Evolutionary conservation across 257 asterid genomes (phyloP).

Genomic region (Anisodus acutangulus): DNA sequence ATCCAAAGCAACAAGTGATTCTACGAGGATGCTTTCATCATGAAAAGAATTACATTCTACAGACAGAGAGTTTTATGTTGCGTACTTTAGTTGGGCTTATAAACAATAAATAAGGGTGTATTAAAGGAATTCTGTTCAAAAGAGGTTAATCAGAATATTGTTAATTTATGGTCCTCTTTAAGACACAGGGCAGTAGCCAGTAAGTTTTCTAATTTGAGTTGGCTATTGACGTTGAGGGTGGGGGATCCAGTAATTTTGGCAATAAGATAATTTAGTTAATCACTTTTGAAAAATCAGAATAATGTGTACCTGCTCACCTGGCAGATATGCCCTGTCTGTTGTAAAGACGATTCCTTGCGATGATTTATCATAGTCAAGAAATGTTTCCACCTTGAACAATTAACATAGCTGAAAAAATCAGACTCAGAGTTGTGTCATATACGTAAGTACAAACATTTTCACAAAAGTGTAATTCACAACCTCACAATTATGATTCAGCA

Average conservation of each 20-base stretch:
- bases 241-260: not conserved
- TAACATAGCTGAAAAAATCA: conserved; percentile 33
- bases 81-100: not conserved
- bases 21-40: conserved; percentile 7
- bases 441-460: conserved; percentile 25
- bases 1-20: conserved; percentile 10
- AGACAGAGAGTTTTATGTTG: not conserved
- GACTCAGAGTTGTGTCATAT: conserved; percentile 28
- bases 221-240: not conserved
- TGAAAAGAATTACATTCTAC: not conserved
- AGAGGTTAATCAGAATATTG: conserved; percentile 16
- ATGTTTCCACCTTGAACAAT: conserved; percentile 70
- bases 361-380: conserved; percentile 87
- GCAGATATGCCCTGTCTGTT: conserved; percentile 90
- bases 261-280: not conserved
- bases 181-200: not conserved
- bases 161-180: not conserved
- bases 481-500: conserved; percentile 92
- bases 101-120: not conserved
- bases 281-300: conserved; percentile 22
- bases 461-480: conserved; percentile 42
- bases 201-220: not conserved
- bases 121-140: not conserved
- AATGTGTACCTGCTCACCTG: conserved; percentile 97
- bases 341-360: conserved; percentile 88